Evolutionary conservation across 352 stramenopile species (phyloP), one percentile per base, ranked within the genome.

Genomic region (Lagenidium giganteum): DNA sequence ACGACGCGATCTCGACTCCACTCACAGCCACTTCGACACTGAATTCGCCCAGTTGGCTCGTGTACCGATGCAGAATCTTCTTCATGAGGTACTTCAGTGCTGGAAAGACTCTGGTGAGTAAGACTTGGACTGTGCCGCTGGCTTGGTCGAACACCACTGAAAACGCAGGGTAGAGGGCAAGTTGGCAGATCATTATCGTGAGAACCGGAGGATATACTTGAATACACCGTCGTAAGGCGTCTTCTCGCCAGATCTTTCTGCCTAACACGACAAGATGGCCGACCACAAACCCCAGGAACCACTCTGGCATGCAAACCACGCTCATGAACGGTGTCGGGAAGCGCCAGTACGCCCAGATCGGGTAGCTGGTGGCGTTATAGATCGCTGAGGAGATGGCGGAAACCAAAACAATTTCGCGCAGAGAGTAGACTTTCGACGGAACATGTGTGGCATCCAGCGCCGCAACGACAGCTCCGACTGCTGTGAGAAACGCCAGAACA

Each of bases 51-150:
- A 45, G 16, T 18, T 32, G 20, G 6, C 13, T 18, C 38, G 38
- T 32, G 22, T 22, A 20, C 24, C 21, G 14, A 20, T 33, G 21
- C 14, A 45, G 38, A 20, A 18, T 13, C 20, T 33, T 14, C 13
- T 57, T 57, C 36, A 63, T 47, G 12, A 38, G 2, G 42, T 44
- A 35, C 32, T 63, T 63, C 21, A 57, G n/a, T 1, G 54, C n/a
- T 6, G 54, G 54, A n/a, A 57, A 54, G 4, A 21, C 8, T 5
- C 57, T 32, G 2, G 54, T 54, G 8, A 63, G 33, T 16, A 46
- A 12, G 16, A 63, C 18, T 14, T 57, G 47, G 21, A 26, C 44
- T 12, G 21, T 13, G 2, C 6, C 16, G 1, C 29, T 17, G 13
- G 43, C 42, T 4, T 43, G 37, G 34, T 63, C 54, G 24, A 57